phyloP scores from a whole-genome alignment of 176 grass and related monocot genomes.

The Chloris gayana region DNA sequence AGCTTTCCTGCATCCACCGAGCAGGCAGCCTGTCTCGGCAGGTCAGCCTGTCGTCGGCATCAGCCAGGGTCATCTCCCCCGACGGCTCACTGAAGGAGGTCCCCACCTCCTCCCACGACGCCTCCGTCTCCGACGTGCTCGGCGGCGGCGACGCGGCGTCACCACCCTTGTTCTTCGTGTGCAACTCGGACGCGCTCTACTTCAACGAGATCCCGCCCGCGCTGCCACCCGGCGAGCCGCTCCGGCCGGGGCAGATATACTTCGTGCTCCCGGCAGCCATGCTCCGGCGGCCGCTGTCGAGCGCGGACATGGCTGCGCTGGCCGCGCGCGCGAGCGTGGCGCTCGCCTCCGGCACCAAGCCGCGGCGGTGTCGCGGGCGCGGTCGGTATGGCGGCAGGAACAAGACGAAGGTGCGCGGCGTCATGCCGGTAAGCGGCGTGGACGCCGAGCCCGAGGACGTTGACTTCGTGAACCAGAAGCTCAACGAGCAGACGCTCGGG shows the following conservation, averaged over 20 bases:
- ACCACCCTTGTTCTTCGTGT: constrained; percentile 18
- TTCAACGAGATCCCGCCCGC: constrained; percentile 32
- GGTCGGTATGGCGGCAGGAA: background rate
- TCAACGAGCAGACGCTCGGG: constrained; percentile 32
- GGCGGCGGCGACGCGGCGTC: background rate
- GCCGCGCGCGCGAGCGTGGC: constrained; percentile 59
- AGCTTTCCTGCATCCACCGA: constrained; percentile 35
- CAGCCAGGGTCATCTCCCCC: constrained; percentile 41
- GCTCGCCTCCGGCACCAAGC: background rate
- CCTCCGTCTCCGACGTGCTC: constrained; percentile 31
- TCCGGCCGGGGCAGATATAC: constrained; percentile 53
- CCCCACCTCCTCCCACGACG: background rate
- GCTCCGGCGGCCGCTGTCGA: constrained; percentile 32
- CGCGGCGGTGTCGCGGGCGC: background rate
- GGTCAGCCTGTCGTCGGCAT: background rate
- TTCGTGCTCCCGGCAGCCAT: constrained; percentile 53
- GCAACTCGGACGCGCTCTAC: constrained; percentile 53
- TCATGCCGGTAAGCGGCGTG: background rate
- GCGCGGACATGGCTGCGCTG: constrained; percentile 53
- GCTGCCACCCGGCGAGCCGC: constrained; percentile 28
- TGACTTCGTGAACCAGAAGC: constrained; percentile 28
- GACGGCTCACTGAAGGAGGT: constrained; percentile 54
- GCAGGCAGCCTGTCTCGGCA: background rate
- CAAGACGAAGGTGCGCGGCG: constrained; percentile 11
- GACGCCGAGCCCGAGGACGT: background rate